These are phyloP conservation scores for Leptographium wingfieldii DNA, from an alignment of 2,329 filamentous ascomycete genomes.

Conservation along the genomic window DNA sequence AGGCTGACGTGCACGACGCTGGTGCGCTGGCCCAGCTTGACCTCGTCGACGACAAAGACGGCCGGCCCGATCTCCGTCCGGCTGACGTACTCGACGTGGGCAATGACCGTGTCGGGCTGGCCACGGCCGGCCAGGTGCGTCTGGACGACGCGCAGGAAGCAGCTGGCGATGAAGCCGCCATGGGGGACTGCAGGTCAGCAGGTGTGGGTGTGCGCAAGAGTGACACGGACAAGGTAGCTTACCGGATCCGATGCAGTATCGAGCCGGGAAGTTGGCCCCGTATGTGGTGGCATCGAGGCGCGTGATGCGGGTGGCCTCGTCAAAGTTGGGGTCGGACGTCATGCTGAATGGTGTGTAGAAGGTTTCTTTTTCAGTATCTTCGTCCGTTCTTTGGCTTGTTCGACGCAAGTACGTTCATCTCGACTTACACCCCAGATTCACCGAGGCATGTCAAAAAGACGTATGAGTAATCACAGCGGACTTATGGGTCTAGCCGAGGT, in stretches of 20 bases:
- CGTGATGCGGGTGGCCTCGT: background rate
- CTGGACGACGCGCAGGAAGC: slow-evolving; percentile 24
- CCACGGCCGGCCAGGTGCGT: slow-evolving; percentile 20
- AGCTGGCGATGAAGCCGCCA: slow-evolving; percentile 31
- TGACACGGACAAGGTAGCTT: background rate
- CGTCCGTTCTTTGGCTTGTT: no score
- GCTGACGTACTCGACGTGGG: slow-evolving; percentile 28
- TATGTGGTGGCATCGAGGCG: background rate
- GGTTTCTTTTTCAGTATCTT: no score
- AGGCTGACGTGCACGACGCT: slow-evolving; percentile 30
- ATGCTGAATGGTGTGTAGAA: background rate
- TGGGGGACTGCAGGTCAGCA: slow-evolving; percentile 22
- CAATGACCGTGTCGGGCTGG: slow-evolving; percentile 26
- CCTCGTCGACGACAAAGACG: slow-evolving; percentile 25
- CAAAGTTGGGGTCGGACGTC: background rate
- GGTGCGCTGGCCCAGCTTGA: slow-evolving; percentile 27
- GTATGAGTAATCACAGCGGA: background rate
- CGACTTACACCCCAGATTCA: background rate
- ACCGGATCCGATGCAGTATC: slow-evolving; percentile 2
- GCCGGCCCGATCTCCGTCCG: slow-evolving; percentile 25
- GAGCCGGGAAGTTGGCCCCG: background rate
- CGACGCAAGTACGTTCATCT: no score
- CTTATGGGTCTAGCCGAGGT: background rate
- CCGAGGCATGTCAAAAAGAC: background rate
- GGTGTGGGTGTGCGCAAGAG: background rate